Base-by-base conservation (phyloP, 2,329 filamentous ascomycete genomes). In the Rugonectria rugulosa region DNA sequence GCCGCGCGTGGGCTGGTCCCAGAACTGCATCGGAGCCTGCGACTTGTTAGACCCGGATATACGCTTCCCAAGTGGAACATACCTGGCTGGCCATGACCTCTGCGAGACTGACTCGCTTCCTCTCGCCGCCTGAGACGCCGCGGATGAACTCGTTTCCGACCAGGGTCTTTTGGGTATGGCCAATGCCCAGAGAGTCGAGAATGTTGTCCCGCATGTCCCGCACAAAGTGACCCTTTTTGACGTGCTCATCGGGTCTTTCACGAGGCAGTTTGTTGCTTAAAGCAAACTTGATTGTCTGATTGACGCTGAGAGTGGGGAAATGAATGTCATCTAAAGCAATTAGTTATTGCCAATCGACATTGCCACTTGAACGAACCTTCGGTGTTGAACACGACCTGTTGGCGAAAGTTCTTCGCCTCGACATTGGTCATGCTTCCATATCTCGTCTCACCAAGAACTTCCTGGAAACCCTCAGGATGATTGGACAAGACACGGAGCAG, bases 91-190 rank as follows among this genome's bases (percentile, higher is more conserved):
- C 76, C 20, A 87, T 79, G 4, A 86, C 86, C 69, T 91, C 88
- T 2, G 86, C 87, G 56, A 91, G 87, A 31, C 84, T 87, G 3
- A 91, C 88, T 71, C 89, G 84, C 73, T 91, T 90, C 53, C 84
- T 78, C 67, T 87, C 85, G 42, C 85, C 85, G 23, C 85, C 85
- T 32, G 79, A 83, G 2, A 87, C 78, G 24, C 72, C 72, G 8
- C 86, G 81, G n/a, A 88, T 79, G 23, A 85, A 80, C 49, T 88
- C 85, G 57, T 88, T 83, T 2, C 87, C 88, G n/a, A 90, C 84
- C 53, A 56, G 12, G 0, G 87, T 89, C 26, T 82, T 76, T 51
- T 85, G 70, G 0, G 85, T 87, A 63, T 90, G 86, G 23, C 82
- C 79, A 24, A 89, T 87, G 70, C 86, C 87, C 61, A 90, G 86